Evolutionary conservation across 164 flowering plant species (phyloP), one percentile per base, ranked within the genome.

Genomic region (Paratinospora sagittata): DNA sequence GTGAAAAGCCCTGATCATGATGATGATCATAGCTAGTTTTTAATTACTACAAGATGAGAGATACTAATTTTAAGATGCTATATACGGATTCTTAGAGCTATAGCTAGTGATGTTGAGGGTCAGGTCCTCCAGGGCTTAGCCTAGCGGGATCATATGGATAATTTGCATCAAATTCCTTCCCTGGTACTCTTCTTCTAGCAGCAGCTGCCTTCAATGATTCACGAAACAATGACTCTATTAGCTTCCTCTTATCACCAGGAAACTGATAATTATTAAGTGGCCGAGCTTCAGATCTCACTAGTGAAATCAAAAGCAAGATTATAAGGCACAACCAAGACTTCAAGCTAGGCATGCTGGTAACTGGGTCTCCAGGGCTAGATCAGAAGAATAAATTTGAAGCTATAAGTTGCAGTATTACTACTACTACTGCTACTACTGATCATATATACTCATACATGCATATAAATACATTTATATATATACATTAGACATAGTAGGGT

Each of bases 51-150:
- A 26, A 60, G 11, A 60, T 60, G 63, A 57, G 11, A 27, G 8
- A n/a, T n/a, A n/a, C n/a, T n/a, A 30, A 27, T 27, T 63, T n/a
- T 13, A 67, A 16, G 16, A 4, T n/a, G n/a, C n/a, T n/a, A n/a
- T n/a, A n/a, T n/a, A n/a, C 26, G 21, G 55, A 60, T 70, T 39
- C 49, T 13, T 60, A 37, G 66, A 58, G n/a, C n/a, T n/a, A n/a
- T n/a, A n/a, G n/a, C n/a, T n/a, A n/a, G 33, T 73, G 75, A 66
- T 73, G 75, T 57, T 73, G 41, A 13, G 73, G 69, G 9, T 41
- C 65, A 43, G 61, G 49, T 14, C 76, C 69, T 45, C 69, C 70
- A 11, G 43, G 60, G 52, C 77, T 73, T 57, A 49, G n/a, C 63
- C 47, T 45, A 0, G 24, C 58, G 41, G 19, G 27, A 12, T 72